Evolutionary conservation across 495 filamentous ascomycete genomes (phyloP).

Genomic region (Podospora tetraspora): DNA sequence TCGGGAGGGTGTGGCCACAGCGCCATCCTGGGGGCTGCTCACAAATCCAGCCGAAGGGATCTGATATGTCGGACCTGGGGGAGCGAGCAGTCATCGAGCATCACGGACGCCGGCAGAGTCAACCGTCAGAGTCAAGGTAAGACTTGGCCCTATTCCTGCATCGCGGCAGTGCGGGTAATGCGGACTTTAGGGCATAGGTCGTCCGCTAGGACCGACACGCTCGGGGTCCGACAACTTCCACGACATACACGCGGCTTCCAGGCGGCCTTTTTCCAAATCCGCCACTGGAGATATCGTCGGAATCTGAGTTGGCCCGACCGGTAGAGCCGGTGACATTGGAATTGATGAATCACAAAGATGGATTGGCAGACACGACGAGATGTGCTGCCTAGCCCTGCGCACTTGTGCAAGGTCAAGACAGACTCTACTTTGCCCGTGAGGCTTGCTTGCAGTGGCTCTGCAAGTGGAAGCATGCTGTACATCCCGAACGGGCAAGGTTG

Average conservation of each 20-base stretch:
- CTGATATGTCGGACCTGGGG: constrained; percentile 5
- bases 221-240: neutral
- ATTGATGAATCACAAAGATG: constrained; percentile 23
- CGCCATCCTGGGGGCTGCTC: constrained; percentile 5
- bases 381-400: constrained; percentile 16
- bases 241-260: neutral
- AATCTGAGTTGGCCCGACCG: constrained; percentile 8
- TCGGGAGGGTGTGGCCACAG: constrained; percentile 9
- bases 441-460: neutral
- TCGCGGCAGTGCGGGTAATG: neutral
- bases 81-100: constrained; percentile 10
- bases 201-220: neutral
- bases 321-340: constrained; percentile 12
- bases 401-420: neutral
- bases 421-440: neutral
- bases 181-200: constrained; percentile 2
- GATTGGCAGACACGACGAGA: constrained; percentile 2
- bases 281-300: neutral
- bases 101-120: constrained; percentile 7
- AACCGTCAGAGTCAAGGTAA: neutral
- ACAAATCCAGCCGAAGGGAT: constrained; percentile 23
- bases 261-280: neutral
- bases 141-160: neutral
- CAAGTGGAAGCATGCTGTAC: neutral
- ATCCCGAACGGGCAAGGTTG: neutral